These are phyloP conservation scores for Chlamydomonas sp. DNA, from an alignment of 139 green algal genomes.

Conservation along the genomic window DNA sequence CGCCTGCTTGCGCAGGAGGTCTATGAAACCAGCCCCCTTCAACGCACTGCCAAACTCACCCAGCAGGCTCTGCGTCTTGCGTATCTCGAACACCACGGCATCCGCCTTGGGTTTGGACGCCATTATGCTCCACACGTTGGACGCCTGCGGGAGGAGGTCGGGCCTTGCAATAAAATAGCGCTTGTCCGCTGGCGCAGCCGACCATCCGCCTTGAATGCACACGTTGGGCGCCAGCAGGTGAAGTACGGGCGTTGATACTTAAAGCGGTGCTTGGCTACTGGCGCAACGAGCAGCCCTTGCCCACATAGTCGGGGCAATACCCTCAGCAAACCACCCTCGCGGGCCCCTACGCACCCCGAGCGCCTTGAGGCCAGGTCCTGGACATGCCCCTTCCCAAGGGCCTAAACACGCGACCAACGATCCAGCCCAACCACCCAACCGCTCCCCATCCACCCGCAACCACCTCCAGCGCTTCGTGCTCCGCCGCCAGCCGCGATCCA, in stretches of 20 bases:
- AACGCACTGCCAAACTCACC: conserved; percentile 10
- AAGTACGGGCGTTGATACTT: neutral
- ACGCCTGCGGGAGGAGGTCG: conserved; percentile 24
- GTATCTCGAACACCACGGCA: conserved; percentile 53
- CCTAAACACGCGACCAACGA: too few species aligned
- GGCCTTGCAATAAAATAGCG: neutral
- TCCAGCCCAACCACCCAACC: too few species aligned
- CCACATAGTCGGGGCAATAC: too few species aligned
- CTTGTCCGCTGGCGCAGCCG: neutral
- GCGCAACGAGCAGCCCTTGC: too few species aligned
- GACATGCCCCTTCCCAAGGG: too few species aligned
- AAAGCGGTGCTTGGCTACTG: neutral
- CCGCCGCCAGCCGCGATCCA: neutral
- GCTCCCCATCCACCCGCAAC: neutral
- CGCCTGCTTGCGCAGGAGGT: neutral
- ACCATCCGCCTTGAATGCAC: neutral
- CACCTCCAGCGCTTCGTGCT: neutral
- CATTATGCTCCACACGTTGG: conserved; percentile 65
- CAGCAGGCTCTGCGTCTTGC: conserved; percentile 48
- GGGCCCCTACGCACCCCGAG: too few species aligned
- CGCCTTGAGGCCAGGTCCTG: too few species aligned
- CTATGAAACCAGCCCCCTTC: neutral
- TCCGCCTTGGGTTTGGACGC: conserved; percentile 55
- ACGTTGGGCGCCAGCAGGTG: too few species aligned
- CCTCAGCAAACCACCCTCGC: too few species aligned